Percentiles rank a stretch among this genome's conserved stretches.
Conservation (phyloP, 495 filamentous ascomycete species). For the Xylona heveae region DNA sequence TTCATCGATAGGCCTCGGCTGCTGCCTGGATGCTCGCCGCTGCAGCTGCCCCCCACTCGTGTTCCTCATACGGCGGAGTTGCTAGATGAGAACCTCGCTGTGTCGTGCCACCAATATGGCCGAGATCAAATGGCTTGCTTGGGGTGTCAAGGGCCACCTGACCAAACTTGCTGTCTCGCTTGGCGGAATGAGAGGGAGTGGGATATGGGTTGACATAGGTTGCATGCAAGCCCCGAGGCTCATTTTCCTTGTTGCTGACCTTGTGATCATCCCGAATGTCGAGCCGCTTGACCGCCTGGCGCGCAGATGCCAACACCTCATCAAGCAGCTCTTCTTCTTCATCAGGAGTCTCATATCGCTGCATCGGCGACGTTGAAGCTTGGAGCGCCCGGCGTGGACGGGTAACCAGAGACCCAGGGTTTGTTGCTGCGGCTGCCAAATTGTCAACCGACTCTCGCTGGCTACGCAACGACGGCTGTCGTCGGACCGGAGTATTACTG, state of each 20-base stretch:
- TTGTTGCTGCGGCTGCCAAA: constrained; percentile 27
- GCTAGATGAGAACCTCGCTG: constrained; percentile 56
- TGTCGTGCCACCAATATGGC: constrained; percentile 31
- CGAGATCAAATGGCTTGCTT: constrained; percentile 30
- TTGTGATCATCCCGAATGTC: too few species aligned
- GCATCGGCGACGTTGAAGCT: constrained; percentile 45
- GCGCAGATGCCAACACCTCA: constrained; percentile 46
- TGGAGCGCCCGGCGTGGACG: constrained; percentile 67
- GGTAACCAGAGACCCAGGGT: constrained; percentile 48
- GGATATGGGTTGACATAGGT: constrained; percentile 51
- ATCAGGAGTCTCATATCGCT: constrained; percentile 81
- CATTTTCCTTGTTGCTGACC: constrained; percentile 10
- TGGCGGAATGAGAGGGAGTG: constrained; percentile 76
- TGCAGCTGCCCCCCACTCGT: constrained; percentile 70
- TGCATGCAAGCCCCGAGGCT: background rate
- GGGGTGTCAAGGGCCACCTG: constrained; percentile 26
- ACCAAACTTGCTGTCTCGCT: constrained; percentile 52
- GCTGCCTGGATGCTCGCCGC: constrained; percentile 56
- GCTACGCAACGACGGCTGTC: constrained; percentile 7
- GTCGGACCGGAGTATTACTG: background rate
- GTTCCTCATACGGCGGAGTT: constrained; percentile 84
- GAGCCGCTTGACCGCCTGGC: constrained; percentile 30
- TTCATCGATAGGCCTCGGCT: constrained; percentile 26
- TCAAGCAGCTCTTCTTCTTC: constrained; percentile 93
- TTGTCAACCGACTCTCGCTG: constrained; percentile 33